phyloP scores from a whole-genome alignment of 139 green algal species.

The Asterochloris erici region DNA sequence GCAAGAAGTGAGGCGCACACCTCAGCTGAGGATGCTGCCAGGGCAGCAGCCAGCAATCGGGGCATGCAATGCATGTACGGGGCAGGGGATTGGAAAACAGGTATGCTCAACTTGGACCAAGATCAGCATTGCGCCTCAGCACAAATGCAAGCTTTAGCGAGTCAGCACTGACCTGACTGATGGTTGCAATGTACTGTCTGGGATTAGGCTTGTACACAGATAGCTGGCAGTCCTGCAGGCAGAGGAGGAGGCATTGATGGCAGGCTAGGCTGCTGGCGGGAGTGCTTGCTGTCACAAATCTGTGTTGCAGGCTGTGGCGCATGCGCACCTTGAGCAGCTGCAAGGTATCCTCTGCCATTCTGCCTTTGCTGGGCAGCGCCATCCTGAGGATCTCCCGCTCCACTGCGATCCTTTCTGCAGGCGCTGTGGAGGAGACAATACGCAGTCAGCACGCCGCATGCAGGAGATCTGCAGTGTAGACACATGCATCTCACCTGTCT shows the following conservation, averaged over 20 bases:
- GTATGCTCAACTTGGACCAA: not conserved
- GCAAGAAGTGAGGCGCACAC: not conserved
- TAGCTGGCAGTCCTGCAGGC: conserved; percentile 81
- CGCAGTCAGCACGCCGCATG: no score
- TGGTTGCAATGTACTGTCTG: conserved; percentile 93
- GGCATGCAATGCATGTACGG: not conserved
- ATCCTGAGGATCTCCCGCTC: conserved; percentile 59
- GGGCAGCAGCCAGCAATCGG: not conserved
- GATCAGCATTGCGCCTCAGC: no score
- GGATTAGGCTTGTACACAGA: conserved; percentile 96
- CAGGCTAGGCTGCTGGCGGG: not conserved
- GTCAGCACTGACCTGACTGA: conserved; percentile 58
- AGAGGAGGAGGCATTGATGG: not conserved
- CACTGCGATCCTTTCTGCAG: no score
- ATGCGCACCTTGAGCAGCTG: conserved; percentile 72
- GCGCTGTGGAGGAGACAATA: no score
- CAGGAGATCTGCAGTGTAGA: no score
- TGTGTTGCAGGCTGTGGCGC: not conserved
- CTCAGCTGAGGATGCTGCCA: not conserved
- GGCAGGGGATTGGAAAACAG: not conserved
- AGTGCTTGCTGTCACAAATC: not conserved
- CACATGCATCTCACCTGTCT: no score
- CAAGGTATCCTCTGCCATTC: conserved; percentile 98
- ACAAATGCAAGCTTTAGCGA: not conserved
- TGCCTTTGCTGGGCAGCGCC: conserved; percentile 92